Evolutionary conservation across 169 alveolate genomes (phyloP), one percentile per base, ranked within the genome.

Genomic region (Hepatocystis sp.): DNA sequence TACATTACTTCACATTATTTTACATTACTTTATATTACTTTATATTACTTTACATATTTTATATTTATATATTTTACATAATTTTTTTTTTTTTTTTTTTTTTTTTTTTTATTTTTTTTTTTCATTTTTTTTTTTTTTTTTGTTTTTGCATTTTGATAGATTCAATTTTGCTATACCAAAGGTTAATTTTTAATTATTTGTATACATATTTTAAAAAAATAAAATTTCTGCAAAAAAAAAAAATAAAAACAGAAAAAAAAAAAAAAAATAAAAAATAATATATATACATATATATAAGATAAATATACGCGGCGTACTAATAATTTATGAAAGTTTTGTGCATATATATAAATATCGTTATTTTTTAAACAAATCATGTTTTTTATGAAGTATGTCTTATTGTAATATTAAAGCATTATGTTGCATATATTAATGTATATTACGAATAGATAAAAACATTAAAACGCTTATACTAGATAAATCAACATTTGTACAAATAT

Each of bases 151-250:
- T 66, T 66, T 66, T 66, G 84, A 66, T 66, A 51, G 17, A 49
- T 49, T 66, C 65, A 66, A 66, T 66, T 66, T 66, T 66, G 84
- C 49, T 66, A 66, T 52, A n/a, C 49, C 32, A 49, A 39, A 66
- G 17, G 42, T 52, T 52, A 66, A 19, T 66, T 66, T 66, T 46
- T 28, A 66, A 66, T 53, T n/a, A 28, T 51, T 42, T 64, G 17
- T 64, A 28, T 28, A 30, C 25, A 52, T 52, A 28, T 66, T 47
- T 66, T 51, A 49, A 66, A 34, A 49, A 30, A 52, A 66, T 28
- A 27, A 15, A 66, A 46, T 25, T 34, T 36, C 21, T n/a, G 40
- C 36, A 66, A 66, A 66, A 66, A 49, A 66, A 65, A 28, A 65
- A 65, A 5, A 2, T 30, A 28, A 47, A 25, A 32, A 30, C 46